Percentiles rank a stretch among this genome's conserved stretches.
Evolutionary conservation across 495 filamentous ascomycete species (phyloP).

Genomic region (Neurospora terricola): DNA sequence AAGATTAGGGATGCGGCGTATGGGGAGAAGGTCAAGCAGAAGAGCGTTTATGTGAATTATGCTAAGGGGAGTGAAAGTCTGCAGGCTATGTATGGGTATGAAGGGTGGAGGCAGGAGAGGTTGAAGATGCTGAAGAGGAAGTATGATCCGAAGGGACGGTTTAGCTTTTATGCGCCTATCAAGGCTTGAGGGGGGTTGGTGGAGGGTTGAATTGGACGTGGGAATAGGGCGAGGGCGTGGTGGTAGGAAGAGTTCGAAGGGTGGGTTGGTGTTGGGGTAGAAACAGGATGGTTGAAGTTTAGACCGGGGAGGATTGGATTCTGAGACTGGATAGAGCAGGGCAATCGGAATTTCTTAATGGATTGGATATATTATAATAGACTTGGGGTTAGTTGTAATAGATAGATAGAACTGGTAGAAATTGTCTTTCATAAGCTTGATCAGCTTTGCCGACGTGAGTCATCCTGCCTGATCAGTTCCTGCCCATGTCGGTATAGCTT

Average conservation of each 20-base stretch:
- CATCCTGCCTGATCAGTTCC: neutral
- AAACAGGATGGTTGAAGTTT: neutral
- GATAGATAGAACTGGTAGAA: neutral
- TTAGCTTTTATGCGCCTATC: constrained; percentile 42
- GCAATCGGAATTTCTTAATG: neutral
- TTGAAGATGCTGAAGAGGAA: constrained; percentile 41
- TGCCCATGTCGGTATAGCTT: neutral
- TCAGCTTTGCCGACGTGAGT: neutral
- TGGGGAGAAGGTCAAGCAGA: constrained; percentile 49
- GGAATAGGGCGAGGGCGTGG: neutral
- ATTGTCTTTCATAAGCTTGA: neutral
- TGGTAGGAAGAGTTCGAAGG: neutral
- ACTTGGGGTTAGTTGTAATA: neutral
- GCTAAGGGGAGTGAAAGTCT: constrained; percentile 43
- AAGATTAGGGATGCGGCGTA: constrained; percentile 26
- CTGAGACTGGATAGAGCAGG: neutral
- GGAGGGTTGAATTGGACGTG: neutral
- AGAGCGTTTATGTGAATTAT: constrained; percentile 53
- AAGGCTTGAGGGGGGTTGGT: neutral
- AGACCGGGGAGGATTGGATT: too few species aligned
- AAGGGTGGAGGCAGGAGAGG: constrained; percentile 35
- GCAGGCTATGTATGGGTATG: constrained; percentile 40
- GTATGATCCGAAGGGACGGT: constrained; percentile 44
- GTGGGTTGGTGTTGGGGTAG: neutral
- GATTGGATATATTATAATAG: neutral